Conservation (phyloP, 2,329 filamentous ascomycete genomes). For the Verruconis gallopava region DNA sequence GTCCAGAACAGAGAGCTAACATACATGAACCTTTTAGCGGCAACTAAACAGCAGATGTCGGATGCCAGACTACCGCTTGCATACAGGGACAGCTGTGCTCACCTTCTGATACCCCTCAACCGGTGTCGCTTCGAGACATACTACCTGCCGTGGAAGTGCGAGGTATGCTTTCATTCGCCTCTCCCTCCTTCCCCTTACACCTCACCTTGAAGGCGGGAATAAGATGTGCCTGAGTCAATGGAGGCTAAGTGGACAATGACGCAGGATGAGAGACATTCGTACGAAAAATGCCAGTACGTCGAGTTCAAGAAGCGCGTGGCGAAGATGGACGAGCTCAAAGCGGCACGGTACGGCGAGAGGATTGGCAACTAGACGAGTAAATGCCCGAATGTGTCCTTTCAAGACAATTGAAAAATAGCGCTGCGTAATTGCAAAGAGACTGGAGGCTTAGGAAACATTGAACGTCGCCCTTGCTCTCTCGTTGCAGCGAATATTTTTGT, state of each 20-base stretch:
- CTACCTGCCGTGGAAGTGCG: conserved; percentile 96
- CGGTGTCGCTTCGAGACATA: conserved; percentile 83
- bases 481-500: too few species aligned
- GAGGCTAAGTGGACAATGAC: neutral
- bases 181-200: too few species aligned
- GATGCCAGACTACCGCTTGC: conserved; percentile 75
- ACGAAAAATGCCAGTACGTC: conserved; percentile 98
- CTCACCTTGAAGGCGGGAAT: too few species aligned
- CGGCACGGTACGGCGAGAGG: conserved; percentile 29
- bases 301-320: conserved; percentile 97
- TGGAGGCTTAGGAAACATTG: too few species aligned
- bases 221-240: too few species aligned
- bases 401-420: too few species aligned
- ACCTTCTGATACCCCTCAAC: conserved; percentile 90
- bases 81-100: conserved; percentile 92
- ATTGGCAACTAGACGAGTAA: conserved; percentile 1
- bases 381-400: too few species aligned
- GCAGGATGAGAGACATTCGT: conserved; percentile 89
- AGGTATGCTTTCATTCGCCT: conserved; percentile 51
- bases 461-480: too few species aligned
- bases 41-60: conserved; percentile 85
- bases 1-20: conserved; percentile 7
- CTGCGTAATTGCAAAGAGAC: too few species aligned
- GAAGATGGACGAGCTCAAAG: conserved; percentile 95
- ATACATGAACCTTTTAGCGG: conserved; percentile 38